A percentile compares a stretch with the other conserved stretches of the same genome.
phyloP scores from a whole-genome alignment of 257 asterid genomes.

The Agastache rugosa region DNA sequence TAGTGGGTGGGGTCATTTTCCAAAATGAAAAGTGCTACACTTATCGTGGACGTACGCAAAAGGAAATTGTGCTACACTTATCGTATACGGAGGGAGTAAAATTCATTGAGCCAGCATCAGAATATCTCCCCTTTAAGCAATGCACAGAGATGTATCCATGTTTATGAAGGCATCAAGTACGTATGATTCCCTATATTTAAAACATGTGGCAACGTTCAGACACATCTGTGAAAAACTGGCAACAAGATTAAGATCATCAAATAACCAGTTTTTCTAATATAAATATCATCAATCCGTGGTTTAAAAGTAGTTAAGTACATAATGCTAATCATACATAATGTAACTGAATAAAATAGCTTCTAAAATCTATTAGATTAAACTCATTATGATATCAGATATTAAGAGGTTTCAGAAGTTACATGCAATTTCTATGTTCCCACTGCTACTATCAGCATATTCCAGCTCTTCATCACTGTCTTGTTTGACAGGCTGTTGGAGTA shows the following conservation, averaged over 20 bases:
- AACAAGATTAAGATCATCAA: background rate
- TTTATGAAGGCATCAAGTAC: background rate
- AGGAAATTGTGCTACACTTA: no score
- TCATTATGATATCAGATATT: background rate
- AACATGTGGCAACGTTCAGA: background rate
- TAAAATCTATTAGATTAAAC: background rate
- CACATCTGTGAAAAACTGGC: background rate
- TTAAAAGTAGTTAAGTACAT: background rate
- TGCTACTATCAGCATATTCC: slow-evolving; percentile 91
- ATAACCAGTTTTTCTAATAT: background rate
- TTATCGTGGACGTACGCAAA: no score
- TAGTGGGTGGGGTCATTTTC: no score
- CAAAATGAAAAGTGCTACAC: no score
- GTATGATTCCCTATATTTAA: background rate
- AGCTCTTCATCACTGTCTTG: slow-evolving; percentile 99
- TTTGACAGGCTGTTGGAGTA: slow-evolving; percentile 77
- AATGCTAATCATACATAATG: background rate
- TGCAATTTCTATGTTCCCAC: slow-evolving; percentile 60
- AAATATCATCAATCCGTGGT: no score
- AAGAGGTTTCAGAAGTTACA: slow-evolving; percentile 54
- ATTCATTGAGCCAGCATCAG: background rate
- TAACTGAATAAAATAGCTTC: background rate
- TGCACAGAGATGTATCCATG: slow-evolving; percentile 2
- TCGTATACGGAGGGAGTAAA: no score
- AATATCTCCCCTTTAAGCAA: background rate